These are phyloP conservation scores for Taxawa tesnikishii DNA, from an alignment of 2,329 filamentous ascomycete genomes.

Conservation along the genomic window DNA sequence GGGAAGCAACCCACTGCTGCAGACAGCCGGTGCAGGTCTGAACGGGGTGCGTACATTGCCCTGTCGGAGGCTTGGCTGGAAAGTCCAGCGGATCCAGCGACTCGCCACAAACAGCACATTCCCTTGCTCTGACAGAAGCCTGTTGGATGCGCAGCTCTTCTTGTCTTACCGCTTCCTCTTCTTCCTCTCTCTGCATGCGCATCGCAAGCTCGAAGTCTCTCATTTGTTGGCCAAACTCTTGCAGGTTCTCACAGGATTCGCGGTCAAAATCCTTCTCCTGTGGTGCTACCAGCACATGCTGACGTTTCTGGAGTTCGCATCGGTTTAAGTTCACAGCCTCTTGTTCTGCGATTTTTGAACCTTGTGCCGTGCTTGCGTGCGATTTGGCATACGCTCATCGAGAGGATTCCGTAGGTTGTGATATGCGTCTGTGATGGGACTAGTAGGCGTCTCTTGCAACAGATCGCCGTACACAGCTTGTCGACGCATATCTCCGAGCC, in stretches of 20 bases:
- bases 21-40: slow-evolving; percentile 26
- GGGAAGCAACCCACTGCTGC: slow-evolving; percentile 24
- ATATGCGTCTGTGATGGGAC: no score
- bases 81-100: slow-evolving; percentile 18
- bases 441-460: no score
- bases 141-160: background rate
- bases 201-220: background rate
- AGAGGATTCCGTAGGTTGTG: no score
- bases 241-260: background rate
- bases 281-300: no score
- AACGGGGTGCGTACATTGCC: slow-evolving; percentile 19
- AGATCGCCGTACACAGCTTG: no score
- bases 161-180: background rate
- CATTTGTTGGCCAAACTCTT: background rate
- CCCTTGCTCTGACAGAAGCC: slow-evolving; percentile 6
- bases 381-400: no score
- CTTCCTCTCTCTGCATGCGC: background rate
- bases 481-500: no score
- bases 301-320: no score
- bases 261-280: background rate
- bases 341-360: no score
- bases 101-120: slow-evolving; percentile 25
- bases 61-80: slow-evolving; percentile 18
- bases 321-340: no score
- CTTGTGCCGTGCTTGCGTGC: no score